Conservation (phyloP, 805 yeast genomes). For the Saccharomyces jurei region DNA sequence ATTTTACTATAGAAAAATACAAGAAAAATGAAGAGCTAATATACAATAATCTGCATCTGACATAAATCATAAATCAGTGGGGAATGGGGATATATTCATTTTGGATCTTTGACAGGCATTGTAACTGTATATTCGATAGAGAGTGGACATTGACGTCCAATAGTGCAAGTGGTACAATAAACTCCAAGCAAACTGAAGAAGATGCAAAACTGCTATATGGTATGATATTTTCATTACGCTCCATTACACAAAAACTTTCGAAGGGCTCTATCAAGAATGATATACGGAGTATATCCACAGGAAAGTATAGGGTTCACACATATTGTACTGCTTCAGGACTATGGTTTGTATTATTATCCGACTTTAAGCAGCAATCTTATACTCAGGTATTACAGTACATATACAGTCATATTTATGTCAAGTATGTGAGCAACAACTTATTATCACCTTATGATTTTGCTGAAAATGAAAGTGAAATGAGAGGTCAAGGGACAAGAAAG, state of each 20-base stretch:
- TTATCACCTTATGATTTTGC: slow-evolving; percentile 29
- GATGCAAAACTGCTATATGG: slow-evolving; percentile 81
- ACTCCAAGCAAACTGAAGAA: slow-evolving; percentile 55
- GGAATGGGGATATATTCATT: slow-evolving; percentile 64
- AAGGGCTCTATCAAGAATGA: slow-evolving; percentile 26
- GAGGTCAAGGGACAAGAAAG: slow-evolving; percentile 29
- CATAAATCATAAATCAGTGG: neutral
- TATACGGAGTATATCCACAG: slow-evolving; percentile 46
- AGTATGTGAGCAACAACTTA: slow-evolving; percentile 24
- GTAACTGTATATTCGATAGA: slow-evolving; percentile 76
- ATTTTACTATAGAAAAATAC: neutral
- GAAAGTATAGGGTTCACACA: slow-evolving; percentile 70
- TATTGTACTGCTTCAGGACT: slow-evolving; percentile 73
- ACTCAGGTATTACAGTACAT: slow-evolving; percentile 25
- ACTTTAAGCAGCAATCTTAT: slow-evolving; percentile 33
- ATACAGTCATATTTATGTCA: slow-evolving; percentile 27
- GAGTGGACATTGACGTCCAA: slow-evolving; percentile 48
- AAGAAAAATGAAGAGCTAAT: neutral
- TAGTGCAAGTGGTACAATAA: slow-evolving; percentile 34
- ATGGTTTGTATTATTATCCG: slow-evolving; percentile 68
- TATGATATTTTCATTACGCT: slow-evolving; percentile 67
- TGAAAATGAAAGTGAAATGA: slow-evolving; percentile 20
- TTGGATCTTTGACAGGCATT: slow-evolving; percentile 87
- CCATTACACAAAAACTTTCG: slow-evolving; percentile 53
- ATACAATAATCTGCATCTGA: neutral